phyloP scores from a whole-genome alignment of 306 rosid species.

The Casuarina equisetifolia region DNA sequence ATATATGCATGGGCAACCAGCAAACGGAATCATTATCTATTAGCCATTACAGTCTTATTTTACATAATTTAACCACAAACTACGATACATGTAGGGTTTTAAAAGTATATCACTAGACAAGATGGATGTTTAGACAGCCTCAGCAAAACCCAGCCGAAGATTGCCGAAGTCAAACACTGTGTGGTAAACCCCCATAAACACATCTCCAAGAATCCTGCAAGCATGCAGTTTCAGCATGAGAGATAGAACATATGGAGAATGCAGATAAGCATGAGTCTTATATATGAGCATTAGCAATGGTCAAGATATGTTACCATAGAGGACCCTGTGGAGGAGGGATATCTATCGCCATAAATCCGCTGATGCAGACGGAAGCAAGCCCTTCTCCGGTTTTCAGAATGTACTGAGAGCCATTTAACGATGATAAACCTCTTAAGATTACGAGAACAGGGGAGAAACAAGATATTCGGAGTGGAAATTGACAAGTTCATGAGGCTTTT shows the following conservation, averaged over 20 bases:
- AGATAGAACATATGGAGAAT: neutral
- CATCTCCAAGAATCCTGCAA: conserved; percentile 91
- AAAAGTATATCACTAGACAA: neutral
- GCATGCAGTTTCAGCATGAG: conserved; percentile 13
- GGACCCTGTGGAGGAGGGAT: conserved; percentile 75
- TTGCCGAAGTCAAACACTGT: conserved; percentile 75
- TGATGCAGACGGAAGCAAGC: conserved; percentile 56
- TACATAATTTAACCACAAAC: neutral
- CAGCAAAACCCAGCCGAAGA: conserved; percentile 67
- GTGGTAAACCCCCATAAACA: conserved; percentile 81
- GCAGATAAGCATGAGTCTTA: neutral
- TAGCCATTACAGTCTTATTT: neutral
- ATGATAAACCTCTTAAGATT: neutral
- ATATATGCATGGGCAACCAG: too few species aligned
- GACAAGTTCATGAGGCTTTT: neutral
- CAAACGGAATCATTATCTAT: neutral
- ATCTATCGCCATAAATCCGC: conserved; percentile 81
- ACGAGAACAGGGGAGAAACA: neutral
- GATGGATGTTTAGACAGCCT: conserved; percentile 46
- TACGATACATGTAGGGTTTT: neutral
- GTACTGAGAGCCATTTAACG: conserved; percentile 49
- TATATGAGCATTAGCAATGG: neutral
- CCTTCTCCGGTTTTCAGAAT: conserved; percentile 77
- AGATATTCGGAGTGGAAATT: neutral
- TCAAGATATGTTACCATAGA: conserved; percentile 55